Evolutionary conservation across 441 rosid species (phyloP), one percentile per base, ranked within the genome.

Genomic region (Cnidoscolus chayamansa): DNA sequence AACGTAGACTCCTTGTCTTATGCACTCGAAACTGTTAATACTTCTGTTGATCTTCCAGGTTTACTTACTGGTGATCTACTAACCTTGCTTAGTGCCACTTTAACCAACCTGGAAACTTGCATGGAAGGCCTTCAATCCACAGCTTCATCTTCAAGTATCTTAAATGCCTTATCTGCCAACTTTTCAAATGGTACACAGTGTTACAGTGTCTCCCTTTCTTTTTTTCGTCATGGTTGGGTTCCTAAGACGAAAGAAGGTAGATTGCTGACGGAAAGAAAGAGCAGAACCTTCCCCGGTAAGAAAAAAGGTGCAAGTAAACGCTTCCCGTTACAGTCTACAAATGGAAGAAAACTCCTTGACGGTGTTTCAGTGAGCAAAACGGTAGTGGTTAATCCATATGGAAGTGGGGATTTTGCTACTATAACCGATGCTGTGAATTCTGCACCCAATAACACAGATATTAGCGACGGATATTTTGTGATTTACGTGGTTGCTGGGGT

Each of bases 401-500:
- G 72, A 16, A 20, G 25, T 8, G 70, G 70, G 45, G 50, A 50
- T 31, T 15, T 30, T 19, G 31, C 17, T 2, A 67, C 70, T 10
- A 67, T 67, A 12, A 16, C 50, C 12, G 43, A 60, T 1, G 64
- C 64, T 15, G 35, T 60, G 12, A 56, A 10, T 12, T 10, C 70
- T 17, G 70, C 58, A 5, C 67, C 45, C 2, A 48, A 64, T 25
- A 48, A 8, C 16, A n/a, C 58, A 10, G 45, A 12, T 0, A 3
- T 12, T 7, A 45, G 59, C 3, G 25, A 7, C 3, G 75, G 77
- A 32, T 74, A 83, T 64, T 78, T 65, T 31, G 75, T 81, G 49
- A 78, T 81, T 9, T 76, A 76, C 13, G 82, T 83, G 7, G 81
- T 83, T 69, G 81, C 80, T 7, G 88, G 85, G 54, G 25, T 74